Percentiles rank a stretch among this genome's conserved stretches.
phyloP scores from a whole-genome alignment of 108 stramenopile species.

The Epipyxis sp. region DNA sequence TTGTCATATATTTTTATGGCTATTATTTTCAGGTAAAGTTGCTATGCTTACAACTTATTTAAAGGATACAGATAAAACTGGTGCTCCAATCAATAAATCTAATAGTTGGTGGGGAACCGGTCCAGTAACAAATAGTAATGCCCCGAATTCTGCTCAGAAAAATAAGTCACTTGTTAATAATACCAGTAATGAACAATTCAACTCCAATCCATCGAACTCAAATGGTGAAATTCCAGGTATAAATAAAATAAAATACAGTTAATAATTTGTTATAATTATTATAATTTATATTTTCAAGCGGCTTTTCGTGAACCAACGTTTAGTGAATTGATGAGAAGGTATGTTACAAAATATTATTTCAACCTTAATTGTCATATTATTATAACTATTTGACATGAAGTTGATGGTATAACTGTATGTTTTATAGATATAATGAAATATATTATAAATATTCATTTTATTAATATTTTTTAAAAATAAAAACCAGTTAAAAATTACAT shows the following conservation, averaged over 20 bases:
- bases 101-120: too few relatives aligned
- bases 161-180: background rate
- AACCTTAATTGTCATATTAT: too few relatives aligned
- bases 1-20: background rate
- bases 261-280: background rate
- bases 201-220: background rate
- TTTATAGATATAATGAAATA: too few relatives aligned
- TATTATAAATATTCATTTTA: too few relatives aligned
- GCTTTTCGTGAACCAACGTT: slow-evolving; percentile 11
- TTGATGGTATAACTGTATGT: too few relatives aligned
- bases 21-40: background rate
- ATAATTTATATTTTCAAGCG: background rate
- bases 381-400: too few relatives aligned
- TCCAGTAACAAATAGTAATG: too few relatives aligned
- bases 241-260: background rate
- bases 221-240: background rate
- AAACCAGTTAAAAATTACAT: too few relatives aligned
- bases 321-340: slow-evolving; percentile 2
- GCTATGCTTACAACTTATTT: background rate
- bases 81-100: background rate
- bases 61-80: background rate
- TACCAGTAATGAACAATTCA: background rate
- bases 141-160: background rate
- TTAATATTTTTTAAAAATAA: too few relatives aligned
- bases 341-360: too few relatives aligned